These are phyloP conservation scores for Lagenaria siceraria DNA, from an alignment of 306 rosid species.

Conservation along the genomic window DNA sequence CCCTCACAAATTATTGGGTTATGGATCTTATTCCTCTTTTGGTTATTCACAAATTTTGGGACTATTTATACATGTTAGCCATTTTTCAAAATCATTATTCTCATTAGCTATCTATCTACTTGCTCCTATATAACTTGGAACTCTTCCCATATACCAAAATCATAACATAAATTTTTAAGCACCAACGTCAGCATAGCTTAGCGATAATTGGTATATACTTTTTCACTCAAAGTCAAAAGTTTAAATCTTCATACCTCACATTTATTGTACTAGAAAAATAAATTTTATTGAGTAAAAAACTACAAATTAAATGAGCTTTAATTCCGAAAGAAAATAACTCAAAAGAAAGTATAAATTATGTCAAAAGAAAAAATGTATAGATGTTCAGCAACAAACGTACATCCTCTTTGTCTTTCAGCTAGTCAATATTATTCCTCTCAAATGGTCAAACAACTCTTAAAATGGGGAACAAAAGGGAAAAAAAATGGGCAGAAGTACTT, in stretches of 20 bases:
- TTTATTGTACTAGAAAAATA: no score
- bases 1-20: neutral
- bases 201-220: no score
- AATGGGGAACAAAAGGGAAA: no score
- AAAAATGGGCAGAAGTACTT: neutral
- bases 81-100: no score
- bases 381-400: neutral
- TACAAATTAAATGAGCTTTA: neutral
- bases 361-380: no score
- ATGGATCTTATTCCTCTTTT: neutral
- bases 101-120: no score
- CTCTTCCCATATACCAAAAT: neutral
- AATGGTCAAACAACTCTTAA: neutral
- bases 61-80: no score
- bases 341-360: neutral
- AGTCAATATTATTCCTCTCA: neutral
- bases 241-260: no score
- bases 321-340: neutral
- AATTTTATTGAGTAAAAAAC: neutral
- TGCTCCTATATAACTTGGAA: neutral
- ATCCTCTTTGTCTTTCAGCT: neutral
- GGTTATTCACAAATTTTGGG: neutral
- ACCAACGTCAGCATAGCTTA: no score
- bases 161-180: neutral
- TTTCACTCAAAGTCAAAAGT: no score